Base-by-base conservation (phyloP, 306 rosid species). In the Purshia tridentata region DNA sequence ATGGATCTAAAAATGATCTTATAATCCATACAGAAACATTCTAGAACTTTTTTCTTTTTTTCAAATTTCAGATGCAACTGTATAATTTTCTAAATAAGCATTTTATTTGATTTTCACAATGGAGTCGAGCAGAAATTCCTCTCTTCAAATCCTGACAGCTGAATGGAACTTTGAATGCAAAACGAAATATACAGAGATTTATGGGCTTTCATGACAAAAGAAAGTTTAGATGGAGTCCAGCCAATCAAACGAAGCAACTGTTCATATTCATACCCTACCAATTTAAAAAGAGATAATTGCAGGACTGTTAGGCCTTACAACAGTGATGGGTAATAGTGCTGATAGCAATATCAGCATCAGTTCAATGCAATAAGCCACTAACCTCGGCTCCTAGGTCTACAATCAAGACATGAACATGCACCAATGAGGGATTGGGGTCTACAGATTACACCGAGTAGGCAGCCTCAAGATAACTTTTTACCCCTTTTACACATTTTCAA, bases 381-480 rank as follows among this genome's bases (percentile, higher is more conserved):
- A 22, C 11, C 65, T 47, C 29, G 18, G 77, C 75, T 74, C 65
- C 70, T 2, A 75, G 14, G 4, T 45, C 79, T 57, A 74, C 60
- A 68, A 46, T 46, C 4, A 13, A 76, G 64, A 58, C 65, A 65
- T 18, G 54, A 29, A 45, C 60, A 52, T n/a, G 51, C 59, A 73
- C 19, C 79, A 72, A 42, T 55, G 61, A 73, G 79, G 61, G 58
- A 71, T 50, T 4, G 23, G 72, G 49, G 70, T 74, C 66, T 1
- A 55, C 46, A 65, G 8, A 74, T 41, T 3, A 51, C 41, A 23
- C 55, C 14, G 13, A 40, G 6, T n/a, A 54, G 51, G 22, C 51
- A 63, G 14, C 40, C 63, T 40, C 10, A 48, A 50, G 58, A 44
- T 78, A 29, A 67, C 78, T 72, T 66, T 78, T 68, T 61, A 83